Base-by-base conservation (phyloP, 2,329 filamentous ascomycete species). In the Didymella sp. region DNA sequence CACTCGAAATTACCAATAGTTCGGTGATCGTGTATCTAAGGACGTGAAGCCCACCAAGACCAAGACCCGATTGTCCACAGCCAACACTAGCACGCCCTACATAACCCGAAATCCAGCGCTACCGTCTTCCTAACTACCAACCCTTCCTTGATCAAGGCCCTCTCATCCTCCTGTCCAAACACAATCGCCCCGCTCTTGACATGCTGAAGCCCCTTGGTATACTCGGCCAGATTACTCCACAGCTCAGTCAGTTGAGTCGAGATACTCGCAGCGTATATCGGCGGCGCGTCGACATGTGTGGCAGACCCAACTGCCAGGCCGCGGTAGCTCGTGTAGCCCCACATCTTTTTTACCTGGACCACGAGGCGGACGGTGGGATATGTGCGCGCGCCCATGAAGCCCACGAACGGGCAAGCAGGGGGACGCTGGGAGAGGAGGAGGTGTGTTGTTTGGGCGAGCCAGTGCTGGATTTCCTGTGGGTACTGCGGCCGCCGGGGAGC, bases 161-260 rank as follows among this genome's bases (percentile, higher is more conserved):
- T 52, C 38, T 52, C 48, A 11, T 57, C 54, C n/a, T 42, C 44
- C 40, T 49, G 49, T 12, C 24, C 56, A 42, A 53, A 58, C 27
- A 58, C 56, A 37, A 58, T 58, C 27, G 47, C 50, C 27, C 49
- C 43, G 8, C 50, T 31, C 21, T 27, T 45, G 7, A 58, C 27
- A 21, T 50, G 37, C 41, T 40, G 25, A 21, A 53, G 13, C 3
- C 28, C 17, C n/a, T 38, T 30, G 9, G 33, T 43, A 13, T 45
- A 24, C 4, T 40, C 27, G 2, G 22, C 33, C 17, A 53, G 17
- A n/a, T 17, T 33, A 3, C 17, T 28, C 9, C 38, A 53, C 12
- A 54, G 11, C 33, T 42, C 15, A 6, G 17, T 53, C 12, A 58
- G 27, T 25, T 42, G 56, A 4, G 28, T 58, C 6, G 56, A 22